These are phyloP conservation scores for Sclerotinia subarctica DNA, from an alignment of 2,329 filamentous ascomycete species.

Conservation along the genomic window DNA sequence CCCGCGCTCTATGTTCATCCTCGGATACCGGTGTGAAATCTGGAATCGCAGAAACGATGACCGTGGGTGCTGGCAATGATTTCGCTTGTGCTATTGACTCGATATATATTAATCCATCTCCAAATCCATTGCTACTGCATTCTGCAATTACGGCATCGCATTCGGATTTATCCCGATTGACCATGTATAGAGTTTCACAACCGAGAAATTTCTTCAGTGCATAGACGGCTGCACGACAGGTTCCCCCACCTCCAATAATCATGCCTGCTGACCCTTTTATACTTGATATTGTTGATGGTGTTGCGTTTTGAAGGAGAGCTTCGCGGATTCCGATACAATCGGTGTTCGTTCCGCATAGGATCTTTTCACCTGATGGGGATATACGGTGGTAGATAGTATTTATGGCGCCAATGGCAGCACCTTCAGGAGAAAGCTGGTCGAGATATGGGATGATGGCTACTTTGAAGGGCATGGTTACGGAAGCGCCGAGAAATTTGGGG, in stretches of 20 bases:
- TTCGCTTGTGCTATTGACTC: slow-evolving; percentile 58
- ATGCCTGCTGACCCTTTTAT: slow-evolving; percentile 63
- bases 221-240: slow-evolving; percentile 74
- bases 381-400: slow-evolving; percentile 70
- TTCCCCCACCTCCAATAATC: slow-evolving; percentile 75
- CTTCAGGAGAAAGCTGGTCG: slow-evolving; percentile 71
- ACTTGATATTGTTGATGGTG: slow-evolving; percentile 42
- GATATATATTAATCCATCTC: slow-evolving; percentile 59
- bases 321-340: slow-evolving; percentile 77
- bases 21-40: slow-evolving; percentile 67
- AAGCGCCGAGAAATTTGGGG: slow-evolving; percentile 62
- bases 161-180: slow-evolving; percentile 69
- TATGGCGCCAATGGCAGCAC: slow-evolving; percentile 69
- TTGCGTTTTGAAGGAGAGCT: slow-evolving; percentile 59
- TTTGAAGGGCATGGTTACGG: slow-evolving; percentile 84
- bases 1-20: slow-evolving; percentile 58
- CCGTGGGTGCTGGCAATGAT: slow-evolving; percentile 56
- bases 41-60: slow-evolving; percentile 71
- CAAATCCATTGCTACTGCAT: slow-evolving; percentile 57
- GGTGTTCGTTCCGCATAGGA: slow-evolving; percentile 72
- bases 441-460: slow-evolving; percentile 70
- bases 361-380: slow-evolving; percentile 35
- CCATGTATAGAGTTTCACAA: slow-evolving; percentile 68
- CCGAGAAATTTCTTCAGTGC: slow-evolving; percentile 68
- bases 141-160: slow-evolving; percentile 65